Evolutionary conservation across 2,329 filamentous ascomycete genomes (phyloP).

Genomic region (Colletotrichum sojae): DNA sequence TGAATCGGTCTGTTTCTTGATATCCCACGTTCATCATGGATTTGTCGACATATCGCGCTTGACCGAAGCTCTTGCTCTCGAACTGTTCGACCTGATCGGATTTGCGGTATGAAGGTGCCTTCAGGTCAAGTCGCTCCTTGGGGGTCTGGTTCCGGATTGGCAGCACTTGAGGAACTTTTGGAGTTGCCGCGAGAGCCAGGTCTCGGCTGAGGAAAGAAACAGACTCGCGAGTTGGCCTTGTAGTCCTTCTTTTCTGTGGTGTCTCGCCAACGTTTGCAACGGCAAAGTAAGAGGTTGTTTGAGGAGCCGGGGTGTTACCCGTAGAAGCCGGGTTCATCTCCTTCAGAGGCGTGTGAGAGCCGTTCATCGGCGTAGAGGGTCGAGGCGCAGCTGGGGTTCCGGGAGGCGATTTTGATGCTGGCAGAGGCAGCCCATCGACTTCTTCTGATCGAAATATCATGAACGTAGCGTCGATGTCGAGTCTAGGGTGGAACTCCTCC

Average conservation of each 20-base stretch:
- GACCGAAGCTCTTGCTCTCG: conserved; percentile 87
- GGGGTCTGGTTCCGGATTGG: conserved; percentile 85
- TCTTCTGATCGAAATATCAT: conserved; percentile 86
- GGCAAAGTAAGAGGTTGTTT: conserved; percentile 51
- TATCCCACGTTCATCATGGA: conserved; percentile 97
- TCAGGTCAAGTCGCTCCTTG: conserved; percentile 84
- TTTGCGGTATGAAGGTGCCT: conserved; percentile 80
- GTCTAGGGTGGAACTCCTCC: conserved; percentile 97
- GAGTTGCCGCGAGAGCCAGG: conserved; percentile 59
- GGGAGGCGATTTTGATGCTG: conserved; percentile 49
- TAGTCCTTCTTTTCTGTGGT: conserved; percentile 59
- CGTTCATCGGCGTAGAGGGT: conserved; percentile 58
- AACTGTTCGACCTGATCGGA: conserved; percentile 85
- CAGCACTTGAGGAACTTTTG: conserved; percentile 75
- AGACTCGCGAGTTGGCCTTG: conserved; percentile 65
- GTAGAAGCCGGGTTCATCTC: conserved; percentile 59
- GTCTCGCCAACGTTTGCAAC: conserved; percentile 51
- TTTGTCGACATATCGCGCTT: conserved; percentile 93
- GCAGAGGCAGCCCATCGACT: conserved; percentile 80
- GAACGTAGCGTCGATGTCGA: conserved; percentile 88
- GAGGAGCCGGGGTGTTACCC: conserved; percentile 59
- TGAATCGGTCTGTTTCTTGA: conserved; percentile 92
- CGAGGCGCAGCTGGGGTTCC: conserved; percentile 47
- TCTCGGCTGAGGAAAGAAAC: conserved; percentile 67
- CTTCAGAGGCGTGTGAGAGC: conserved; percentile 62